phyloP scores from a whole-genome alignment of 2,329 filamentous ascomycete species.

The Colletotrichum eleusines region DNA sequence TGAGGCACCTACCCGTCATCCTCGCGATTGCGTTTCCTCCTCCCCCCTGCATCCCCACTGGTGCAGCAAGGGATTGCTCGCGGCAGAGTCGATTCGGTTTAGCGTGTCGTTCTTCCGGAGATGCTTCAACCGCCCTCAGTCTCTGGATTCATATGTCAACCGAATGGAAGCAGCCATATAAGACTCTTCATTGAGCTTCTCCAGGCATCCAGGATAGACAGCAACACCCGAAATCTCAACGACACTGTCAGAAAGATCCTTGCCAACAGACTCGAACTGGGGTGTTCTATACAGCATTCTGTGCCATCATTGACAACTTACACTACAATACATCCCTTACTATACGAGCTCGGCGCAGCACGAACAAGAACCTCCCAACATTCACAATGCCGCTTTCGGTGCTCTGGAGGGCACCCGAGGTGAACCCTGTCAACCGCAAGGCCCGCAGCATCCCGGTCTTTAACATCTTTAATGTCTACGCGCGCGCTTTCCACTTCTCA shows the following conservation, averaged over 20 bases:
- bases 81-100: slow-evolving; percentile 36
- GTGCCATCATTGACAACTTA: slow-evolving; percentile 4
- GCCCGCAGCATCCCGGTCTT: slow-evolving; percentile 83
- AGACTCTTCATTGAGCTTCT: slow-evolving; percentile 12
- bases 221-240: not conserved
- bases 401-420: slow-evolving; percentile 70
- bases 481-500: slow-evolving; percentile 90
- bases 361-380: not conserved
- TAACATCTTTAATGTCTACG: slow-evolving; percentile 83
- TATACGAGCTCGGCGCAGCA: not conserved
- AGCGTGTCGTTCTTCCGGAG: slow-evolving; percentile 36
- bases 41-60: slow-evolving; percentile 30
- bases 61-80: slow-evolving; percentile 34
- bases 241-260: not conserved
- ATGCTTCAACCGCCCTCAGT: slow-evolving; percentile 31
- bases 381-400: slow-evolving; percentile 52
- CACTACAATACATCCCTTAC: not conserved
- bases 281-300: not conserved
- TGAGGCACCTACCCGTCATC: slow-evolving; percentile 16
- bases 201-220: not conserved
- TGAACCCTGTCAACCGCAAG: slow-evolving; percentile 89
- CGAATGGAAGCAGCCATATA: slow-evolving; percentile 27
- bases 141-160: slow-evolving; percentile 18
- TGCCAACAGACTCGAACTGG: not conserved
- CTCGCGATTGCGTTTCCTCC: slow-evolving; percentile 11